Evolutionary conservation across 2,329 filamentous ascomycete species (phyloP).

Genomic region (Aspergillus sp.): DNA sequence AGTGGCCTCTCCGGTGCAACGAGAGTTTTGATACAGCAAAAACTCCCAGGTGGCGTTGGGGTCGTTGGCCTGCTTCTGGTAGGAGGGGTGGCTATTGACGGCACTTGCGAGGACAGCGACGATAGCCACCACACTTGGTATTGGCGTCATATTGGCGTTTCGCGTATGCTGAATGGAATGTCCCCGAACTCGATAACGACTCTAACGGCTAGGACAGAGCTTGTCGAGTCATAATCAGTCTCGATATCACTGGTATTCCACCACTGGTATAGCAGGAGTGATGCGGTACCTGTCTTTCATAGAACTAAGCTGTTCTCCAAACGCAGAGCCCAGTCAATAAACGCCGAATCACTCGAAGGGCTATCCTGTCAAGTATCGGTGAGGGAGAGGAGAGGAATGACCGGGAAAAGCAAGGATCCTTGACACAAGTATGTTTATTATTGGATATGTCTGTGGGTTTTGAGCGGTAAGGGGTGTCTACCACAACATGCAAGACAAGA

Average conservation of each 20-base stretch:
- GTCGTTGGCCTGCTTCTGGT: neutral
- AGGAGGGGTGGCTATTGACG: neutral
- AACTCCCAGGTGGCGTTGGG: constrained; percentile 10
- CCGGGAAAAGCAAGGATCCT: neutral
- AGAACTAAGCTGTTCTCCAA: no score
- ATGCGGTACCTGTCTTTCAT: no score
- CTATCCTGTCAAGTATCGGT: neutral
- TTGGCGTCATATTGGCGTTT: neutral
- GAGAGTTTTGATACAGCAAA: constrained; percentile 11
- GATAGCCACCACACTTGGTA: neutral
- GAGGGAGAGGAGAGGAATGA: neutral
- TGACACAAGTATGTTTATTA: neutral
- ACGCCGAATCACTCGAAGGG: no score
- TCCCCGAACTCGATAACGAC: no score
- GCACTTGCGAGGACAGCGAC: neutral
- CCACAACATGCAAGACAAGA: neutral
- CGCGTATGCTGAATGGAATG: neutral
- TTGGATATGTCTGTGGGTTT: neutral
- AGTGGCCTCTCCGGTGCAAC: constrained; percentile 12
- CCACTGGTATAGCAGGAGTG: no score
- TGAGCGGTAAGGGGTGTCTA: neutral
- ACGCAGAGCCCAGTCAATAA: no score
- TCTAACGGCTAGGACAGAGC: no score
- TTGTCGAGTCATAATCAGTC: no score
- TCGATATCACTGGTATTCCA: no score